Percentiles rank a stretch among this genome's conserved stretches.
Conservation (phyloP, 768 basidiomycete genomes). For the Leucosporidium creatinivorum region DNA sequence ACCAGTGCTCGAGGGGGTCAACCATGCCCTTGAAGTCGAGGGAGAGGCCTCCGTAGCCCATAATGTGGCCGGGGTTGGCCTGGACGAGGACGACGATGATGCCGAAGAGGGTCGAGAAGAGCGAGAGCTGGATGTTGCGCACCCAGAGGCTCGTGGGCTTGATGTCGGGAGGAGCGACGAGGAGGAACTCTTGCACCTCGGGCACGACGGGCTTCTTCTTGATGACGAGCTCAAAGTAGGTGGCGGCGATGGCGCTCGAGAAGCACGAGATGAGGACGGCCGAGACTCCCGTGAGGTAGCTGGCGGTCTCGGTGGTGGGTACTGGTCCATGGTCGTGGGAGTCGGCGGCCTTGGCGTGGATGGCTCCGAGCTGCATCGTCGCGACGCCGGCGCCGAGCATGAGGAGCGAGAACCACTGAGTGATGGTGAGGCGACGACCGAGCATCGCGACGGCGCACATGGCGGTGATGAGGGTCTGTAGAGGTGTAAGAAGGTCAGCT, state of each 20-base stretch:
- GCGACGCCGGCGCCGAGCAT: constrained; percentile 29
- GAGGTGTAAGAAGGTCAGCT: neutral
- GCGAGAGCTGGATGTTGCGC: constrained; percentile 31
- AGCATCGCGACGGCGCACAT: constrained; percentile 29
- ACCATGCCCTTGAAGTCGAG: constrained; percentile 23
- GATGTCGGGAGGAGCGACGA: constrained; percentile 18
- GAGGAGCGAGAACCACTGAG: constrained; percentile 29
- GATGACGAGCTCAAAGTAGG: constrained; percentile 32
- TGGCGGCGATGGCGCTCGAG: constrained; percentile 31
- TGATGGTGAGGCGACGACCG: constrained; percentile 15
- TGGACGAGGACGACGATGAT: constrained; percentile 23
- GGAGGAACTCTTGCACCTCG: constrained; percentile 13
- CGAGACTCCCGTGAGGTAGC: constrained; percentile 24
- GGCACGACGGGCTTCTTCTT: constrained; percentile 18
- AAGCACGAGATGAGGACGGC: constrained; percentile 30
- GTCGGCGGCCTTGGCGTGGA: constrained; percentile 17
- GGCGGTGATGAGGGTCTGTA: constrained; percentile 29
- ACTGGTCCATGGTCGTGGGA: constrained; percentile 14
- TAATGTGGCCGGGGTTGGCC: constrained; percentile 25
- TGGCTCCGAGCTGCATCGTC: constrained; percentile 31
- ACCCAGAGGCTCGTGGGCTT: constrained; percentile 31
- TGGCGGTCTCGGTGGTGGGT: constrained; percentile 3
- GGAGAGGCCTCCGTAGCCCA: constrained; percentile 21
- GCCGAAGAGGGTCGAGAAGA: constrained; percentile 26
- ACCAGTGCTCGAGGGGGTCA: constrained; percentile 32